These are phyloP conservation scores for Pilatotrama ljubarskyi DNA, from an alignment of 768 basidiomycete genomes.

Conservation along the genomic window DNA sequence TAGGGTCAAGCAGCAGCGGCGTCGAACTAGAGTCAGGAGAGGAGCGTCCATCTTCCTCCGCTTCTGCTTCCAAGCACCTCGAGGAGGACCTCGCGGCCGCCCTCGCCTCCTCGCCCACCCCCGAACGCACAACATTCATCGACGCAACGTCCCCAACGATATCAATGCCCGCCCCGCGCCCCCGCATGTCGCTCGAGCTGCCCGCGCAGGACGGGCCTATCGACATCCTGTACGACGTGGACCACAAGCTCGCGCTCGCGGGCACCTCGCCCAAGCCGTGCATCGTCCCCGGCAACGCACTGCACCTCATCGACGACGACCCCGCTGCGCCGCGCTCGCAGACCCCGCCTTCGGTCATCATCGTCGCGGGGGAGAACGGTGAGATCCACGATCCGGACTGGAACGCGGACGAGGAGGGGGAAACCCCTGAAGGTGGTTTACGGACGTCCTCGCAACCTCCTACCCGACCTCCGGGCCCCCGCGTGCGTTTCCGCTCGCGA, in stretches of 20 bases:
- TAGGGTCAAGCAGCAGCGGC: neutral
- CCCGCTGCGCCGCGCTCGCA: constrained; percentile 27
- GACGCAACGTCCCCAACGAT: neutral
- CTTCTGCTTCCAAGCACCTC: constrained; percentile 10
- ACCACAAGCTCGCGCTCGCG: constrained; percentile 27
- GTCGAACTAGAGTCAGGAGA: neutral
- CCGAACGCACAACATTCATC: neutral
- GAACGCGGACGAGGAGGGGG: neutral
- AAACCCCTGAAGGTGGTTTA: constrained; percentile 7
- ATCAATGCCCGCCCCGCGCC: constrained; percentile 4
- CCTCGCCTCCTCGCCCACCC: constrained; percentile 8
- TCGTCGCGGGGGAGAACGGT: constrained; percentile 18
- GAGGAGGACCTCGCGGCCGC: constrained; percentile 15
- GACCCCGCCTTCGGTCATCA: constrained; percentile 28
- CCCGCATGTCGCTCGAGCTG: constrained; percentile 22
- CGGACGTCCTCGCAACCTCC: constrained; percentile 13
- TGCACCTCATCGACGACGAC: constrained; percentile 36
- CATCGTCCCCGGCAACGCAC: constrained; percentile 37
- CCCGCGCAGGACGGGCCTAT: constrained; percentile 8
- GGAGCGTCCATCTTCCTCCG: constrained; percentile 6
- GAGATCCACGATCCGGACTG: neutral
- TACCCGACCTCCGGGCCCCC: constrained; percentile 24
- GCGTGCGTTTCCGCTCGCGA: constrained; percentile 70
- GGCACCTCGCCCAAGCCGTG: constrained; percentile 32
- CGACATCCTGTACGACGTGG: constrained; percentile 23